Evolutionary conservation across 2,329 filamentous ascomycete genomes (phyloP), one percentile per base, ranked within the genome.

Genomic region (Alternaria sp.): DNA sequence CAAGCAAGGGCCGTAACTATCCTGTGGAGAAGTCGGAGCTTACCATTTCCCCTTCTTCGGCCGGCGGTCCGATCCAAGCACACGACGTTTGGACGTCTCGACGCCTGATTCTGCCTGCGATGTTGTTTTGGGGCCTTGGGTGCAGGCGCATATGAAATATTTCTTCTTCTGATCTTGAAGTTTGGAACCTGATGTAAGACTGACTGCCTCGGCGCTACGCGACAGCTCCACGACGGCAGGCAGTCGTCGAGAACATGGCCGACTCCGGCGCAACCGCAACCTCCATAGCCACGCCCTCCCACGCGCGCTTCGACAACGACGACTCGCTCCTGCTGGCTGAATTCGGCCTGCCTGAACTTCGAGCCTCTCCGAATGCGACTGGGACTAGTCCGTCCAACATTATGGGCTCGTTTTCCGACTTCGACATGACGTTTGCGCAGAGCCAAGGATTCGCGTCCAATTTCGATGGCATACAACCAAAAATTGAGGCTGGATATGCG

Each of bases 321-420:
- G 74, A 78, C 51, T 69, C 74, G 23, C 69, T 79, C 57, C 70
- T 73, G n/a, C 67, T 79, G 63, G 72, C 70, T 68, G 78, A 78
- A 23, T 80, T 76, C 67, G 76, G 75, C 54, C 67, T 80, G 13
- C 61, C 75, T 19, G 74, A 77, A 46, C 70, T 75, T 28, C 72
- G 73, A 49, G 69, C 68, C 40, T 71, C 73, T 25, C 69, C 70
- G 21, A 72, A 72, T 44, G 57, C 67, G 17, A 60, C 63, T 36
- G 71, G 52, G 45, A 70, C 67, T 57, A 77, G 71, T 59, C 73
- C 74, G 10, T 57, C 69, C 25, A 64, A 71, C 56, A 72, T 73
- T n/a, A 76, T 76, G 70, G 59, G 68, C 11, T 72, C 71, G 23
- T 78, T 75, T 44, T 59, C 75, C 63, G 77, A 78, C 66, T 77